Percentiles rank a stretch among this genome's conserved stretches.
phyloP scores from a whole-genome alignment of 495 filamentous ascomycete species.

The Neurospora sp. region DNA sequence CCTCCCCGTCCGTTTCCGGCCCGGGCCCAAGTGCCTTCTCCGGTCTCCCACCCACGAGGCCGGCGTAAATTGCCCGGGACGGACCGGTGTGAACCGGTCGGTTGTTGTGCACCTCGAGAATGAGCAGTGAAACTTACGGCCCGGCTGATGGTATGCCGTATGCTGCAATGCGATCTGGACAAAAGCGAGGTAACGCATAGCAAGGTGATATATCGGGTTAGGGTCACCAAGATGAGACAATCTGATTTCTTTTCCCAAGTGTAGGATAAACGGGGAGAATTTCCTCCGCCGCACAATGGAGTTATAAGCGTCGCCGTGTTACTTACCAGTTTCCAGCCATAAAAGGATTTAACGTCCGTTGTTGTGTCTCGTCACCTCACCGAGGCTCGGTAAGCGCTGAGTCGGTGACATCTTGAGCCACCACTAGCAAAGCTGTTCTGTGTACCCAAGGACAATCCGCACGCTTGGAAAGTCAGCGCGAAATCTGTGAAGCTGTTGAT shows the following conservation, averaged over 20 bases:
- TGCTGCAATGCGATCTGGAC: background rate
- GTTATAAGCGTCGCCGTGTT: background rate
- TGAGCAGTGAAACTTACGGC: background rate
- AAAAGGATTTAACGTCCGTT: background rate
- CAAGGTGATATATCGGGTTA: background rate
- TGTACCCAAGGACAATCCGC: background rate
- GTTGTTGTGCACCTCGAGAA: background rate
- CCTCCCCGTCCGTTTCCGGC: background rate
- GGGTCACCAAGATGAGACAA: background rate
- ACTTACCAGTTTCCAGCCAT: background rate
- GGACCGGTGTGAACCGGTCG: background rate
- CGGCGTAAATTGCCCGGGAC: background rate
- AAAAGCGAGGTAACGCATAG: background rate
- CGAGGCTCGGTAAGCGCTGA: background rate
- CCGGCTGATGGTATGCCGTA: background rate
- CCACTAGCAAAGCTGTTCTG: background rate
- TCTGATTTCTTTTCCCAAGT: background rate
- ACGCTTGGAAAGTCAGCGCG: background rate
- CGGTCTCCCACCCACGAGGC: background rate
- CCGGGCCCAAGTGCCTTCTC: background rate
- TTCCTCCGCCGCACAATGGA: background rate
- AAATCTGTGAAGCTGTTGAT: background rate
- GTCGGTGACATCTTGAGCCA: background rate
- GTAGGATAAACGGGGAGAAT: background rate
- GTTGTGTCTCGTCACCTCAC: background rate